Base-by-base conservation (phyloP, 768 basidiomycete species). In the Epithele typhae region DNA sequence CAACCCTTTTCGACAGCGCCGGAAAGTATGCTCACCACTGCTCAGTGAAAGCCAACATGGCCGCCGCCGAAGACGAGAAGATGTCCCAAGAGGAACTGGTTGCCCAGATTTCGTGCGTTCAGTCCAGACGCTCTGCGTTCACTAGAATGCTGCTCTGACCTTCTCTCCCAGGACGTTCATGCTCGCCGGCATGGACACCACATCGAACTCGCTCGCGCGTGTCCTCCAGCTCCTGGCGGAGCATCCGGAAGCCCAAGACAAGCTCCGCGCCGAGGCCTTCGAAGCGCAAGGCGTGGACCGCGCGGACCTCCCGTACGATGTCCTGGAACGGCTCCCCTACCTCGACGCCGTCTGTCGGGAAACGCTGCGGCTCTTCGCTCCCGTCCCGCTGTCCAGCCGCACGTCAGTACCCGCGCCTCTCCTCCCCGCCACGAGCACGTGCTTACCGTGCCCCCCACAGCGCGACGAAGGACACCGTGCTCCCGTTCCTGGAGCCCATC, bases 291-390 rank as follows among this genome's bases (percentile, higher is more conserved):
- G 58, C 25, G 44, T 53, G 24, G 60, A 55, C 1, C 59, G 64
- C 24, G 67, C 66, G 10, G 53, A 68, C 62, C 19, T 65, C 64
- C 34, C 60, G 63, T 52, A 52, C 34, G 49, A 48, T 32, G 39
- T 37, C 2, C 25, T 54, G 5, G 41, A 53, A 25, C 17, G 41
- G 0, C 37, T 91, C 4, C 75, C 81, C 0, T 86, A 83, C 55
- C 76, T 90, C 14, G 86, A 87, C 48, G 72, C 71, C 7, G 74
- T 84, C 3, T 70, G 81, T 4, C 72, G 77, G 2, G 84, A 85
- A 61, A 76, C 73, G 0, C 59, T 84, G 47, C 73, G 83, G 1
- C 38, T 81, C 3, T 70, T 79, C 22, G 49, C 45, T 0, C 46
- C 52, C 0, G 40, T 48, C 9, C 35, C 24, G 14, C 17, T 33